Evolutionary conservation across 441 rosid species (phyloP).

Genomic region (Aquilaria agallochum): DNA sequence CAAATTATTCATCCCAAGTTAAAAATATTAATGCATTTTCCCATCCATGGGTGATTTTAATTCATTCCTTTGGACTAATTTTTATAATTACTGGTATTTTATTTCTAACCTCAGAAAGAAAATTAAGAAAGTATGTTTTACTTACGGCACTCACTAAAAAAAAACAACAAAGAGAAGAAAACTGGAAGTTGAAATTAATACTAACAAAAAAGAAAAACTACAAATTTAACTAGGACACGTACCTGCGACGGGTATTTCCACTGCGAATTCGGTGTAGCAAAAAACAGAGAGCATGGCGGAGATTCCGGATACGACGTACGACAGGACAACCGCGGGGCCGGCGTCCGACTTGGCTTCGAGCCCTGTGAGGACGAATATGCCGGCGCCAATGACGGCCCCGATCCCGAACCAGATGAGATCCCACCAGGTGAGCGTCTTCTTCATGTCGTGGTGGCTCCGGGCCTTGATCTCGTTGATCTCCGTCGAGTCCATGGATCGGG

Average conservation of each 20-base stretch:
- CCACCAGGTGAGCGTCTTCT: slow-evolving; percentile 80
- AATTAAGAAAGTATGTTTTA: no score
- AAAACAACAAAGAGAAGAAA: no score
- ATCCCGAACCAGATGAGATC: slow-evolving; percentile 95
- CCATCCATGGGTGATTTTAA: no score
- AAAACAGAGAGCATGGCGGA: slow-evolving; percentile 96
- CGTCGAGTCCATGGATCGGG: slow-evolving; percentile 62
- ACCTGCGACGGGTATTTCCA: slow-evolving; percentile 93
- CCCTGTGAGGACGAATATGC: slow-evolving; percentile 88
- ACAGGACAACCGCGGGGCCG: slow-evolving; percentile 86
- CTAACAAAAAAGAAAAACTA: neutral
- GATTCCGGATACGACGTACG: slow-evolving; percentile 74
- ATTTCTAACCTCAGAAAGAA: no score
- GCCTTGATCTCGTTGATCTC: slow-evolving; percentile 75
- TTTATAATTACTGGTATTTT: no score
- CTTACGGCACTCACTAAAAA: no score
- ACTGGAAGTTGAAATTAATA: neutral
- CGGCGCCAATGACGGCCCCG: slow-evolving; percentile 86
- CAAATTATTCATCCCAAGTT: no score
- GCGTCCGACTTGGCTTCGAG: slow-evolving; percentile 39
- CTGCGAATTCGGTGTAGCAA: slow-evolving; percentile 97
- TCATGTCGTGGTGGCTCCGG: slow-evolving; percentile 80
- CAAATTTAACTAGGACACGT: neutral
- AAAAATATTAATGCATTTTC: no score
- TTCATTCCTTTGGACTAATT: no score